A percentile compares a stretch with the other conserved stretches of the same genome.
Evolutionary conservation across 192 early-diverging fungal species (phyloP).

Genomic region (Podila epigama): DNA sequence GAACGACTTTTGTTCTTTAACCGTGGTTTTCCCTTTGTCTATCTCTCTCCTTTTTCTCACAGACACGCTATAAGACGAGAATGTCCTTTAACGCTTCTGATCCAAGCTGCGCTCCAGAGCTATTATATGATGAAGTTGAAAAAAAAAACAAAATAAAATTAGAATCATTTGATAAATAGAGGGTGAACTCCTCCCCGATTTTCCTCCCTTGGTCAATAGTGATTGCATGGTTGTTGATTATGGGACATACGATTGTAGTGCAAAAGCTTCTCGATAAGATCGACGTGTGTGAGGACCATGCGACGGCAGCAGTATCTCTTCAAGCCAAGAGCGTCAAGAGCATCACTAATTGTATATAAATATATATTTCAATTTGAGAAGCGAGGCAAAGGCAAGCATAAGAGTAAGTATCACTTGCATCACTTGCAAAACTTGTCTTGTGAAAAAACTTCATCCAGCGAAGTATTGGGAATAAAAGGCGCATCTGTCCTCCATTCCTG

Average conservation of each 20-base stretch:
- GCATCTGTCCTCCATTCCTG: no score
- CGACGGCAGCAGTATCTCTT: conserved; percentile 97
- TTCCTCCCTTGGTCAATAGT: no score
- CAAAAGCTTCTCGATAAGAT: conserved; percentile 97
- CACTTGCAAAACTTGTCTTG: no score
- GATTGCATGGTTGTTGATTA: background rate
- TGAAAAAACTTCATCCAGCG: background rate
- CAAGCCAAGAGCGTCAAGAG: conserved; percentile 75
- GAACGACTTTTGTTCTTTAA: no score
- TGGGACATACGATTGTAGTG: conserved; percentile 84
- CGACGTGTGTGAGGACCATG: conserved; percentile 98
- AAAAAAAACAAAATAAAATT: background rate
- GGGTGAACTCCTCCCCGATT: no score
- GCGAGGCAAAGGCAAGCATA: background rate
- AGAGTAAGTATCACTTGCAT: background rate
- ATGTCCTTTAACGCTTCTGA: background rate
- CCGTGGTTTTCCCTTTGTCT: no score
- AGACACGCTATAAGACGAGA: no score
- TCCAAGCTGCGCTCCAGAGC: conserved; percentile 3
- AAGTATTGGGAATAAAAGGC: no score
- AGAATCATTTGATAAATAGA: no score
- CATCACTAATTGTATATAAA: conserved; percentile 74
- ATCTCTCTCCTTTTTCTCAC: no score
- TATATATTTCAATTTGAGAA: no score
- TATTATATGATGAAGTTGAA: background rate